Conservation (phyloP, 2,329 filamentous ascomycete genomes). For the Claviceps paspali region DNA sequence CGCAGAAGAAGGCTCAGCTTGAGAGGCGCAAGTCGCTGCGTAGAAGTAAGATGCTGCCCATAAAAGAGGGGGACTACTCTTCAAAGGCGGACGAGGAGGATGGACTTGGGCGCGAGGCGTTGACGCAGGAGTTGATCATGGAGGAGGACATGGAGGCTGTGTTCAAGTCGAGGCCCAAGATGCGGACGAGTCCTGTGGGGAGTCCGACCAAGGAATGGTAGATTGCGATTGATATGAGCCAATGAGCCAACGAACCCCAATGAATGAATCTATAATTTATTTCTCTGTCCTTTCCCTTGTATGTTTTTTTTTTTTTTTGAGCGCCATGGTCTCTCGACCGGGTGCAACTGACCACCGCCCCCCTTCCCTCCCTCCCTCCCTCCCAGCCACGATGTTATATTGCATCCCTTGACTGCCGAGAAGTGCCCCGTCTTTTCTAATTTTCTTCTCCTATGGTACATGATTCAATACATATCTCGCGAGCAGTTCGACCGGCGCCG, state of each 20-base stretch:
- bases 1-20: conserved; percentile 43
- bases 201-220: conserved; percentile 27
- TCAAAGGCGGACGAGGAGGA: conserved; percentile 31
- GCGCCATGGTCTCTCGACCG: no score
- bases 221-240: not conserved
- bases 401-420: not conserved
- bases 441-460: not conserved
- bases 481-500: no score
- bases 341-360: no score
- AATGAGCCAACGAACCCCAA: not conserved
- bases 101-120: conserved; percentile 25
- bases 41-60: conserved; percentile 24
- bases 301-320: no score
- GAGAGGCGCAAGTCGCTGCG: conserved; percentile 37
- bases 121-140: conserved; percentile 53
- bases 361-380: no score
- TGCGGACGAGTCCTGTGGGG: conserved; percentile 57
- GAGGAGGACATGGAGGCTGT: conserved; percentile 68
- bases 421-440: no score
- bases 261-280: not conserved
- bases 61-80: conserved; percentile 31
- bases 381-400: no score
- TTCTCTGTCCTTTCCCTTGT: no score
- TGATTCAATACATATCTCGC: no score
- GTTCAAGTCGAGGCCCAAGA: conserved; percentile 70